phyloP scores from a whole-genome alignment of 2,329 filamentous ascomycete species.

The Anthostomella pinea region DNA sequence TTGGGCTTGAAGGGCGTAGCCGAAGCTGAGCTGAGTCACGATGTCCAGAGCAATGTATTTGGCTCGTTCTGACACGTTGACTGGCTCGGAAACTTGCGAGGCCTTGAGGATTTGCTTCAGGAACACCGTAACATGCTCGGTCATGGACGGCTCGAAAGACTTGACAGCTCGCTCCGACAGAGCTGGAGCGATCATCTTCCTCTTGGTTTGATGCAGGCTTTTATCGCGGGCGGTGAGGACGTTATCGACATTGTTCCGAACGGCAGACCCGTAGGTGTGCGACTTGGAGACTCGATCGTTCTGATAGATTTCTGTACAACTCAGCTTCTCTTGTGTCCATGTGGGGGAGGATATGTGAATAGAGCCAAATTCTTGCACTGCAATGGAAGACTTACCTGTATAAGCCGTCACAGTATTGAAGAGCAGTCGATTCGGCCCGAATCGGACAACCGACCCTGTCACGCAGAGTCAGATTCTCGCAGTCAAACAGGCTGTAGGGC shows the following conservation, averaged over 20 bases:
- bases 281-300: constrained; percentile 6
- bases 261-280: not conserved
- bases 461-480: not conserved
- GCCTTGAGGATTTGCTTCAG: not conserved
- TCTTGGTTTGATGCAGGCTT: constrained; percentile 3
- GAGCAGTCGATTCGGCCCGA: constrained; percentile 5
- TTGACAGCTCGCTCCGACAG: constrained; percentile 3
- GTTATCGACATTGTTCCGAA: constrained; percentile 4
- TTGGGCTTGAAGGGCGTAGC: constrained; percentile 3
- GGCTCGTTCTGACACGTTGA: constrained; percentile 1
- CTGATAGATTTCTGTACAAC: constrained; percentile 8
- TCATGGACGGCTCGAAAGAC: constrained; percentile 6
- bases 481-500: not conserved
- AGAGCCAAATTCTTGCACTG: constrained; percentile 1
- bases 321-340: not conserved
- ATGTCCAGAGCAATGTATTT: constrained; percentile 7
- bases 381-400: no score
- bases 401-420: constrained; percentile 7
- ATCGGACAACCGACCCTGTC: constrained; percentile 4
- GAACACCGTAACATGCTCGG: constrained; percentile 3
- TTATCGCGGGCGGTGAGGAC: constrained; percentile 5
- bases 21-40: constrained; percentile 4
- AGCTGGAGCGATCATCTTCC: constrained; percentile 4
- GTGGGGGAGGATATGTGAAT: not conserved
- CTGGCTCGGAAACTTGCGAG: not conserved